phyloP scores from a whole-genome alignment of 2,329 filamentous ascomycete species.

The Aureobasidium sp. region DNA sequence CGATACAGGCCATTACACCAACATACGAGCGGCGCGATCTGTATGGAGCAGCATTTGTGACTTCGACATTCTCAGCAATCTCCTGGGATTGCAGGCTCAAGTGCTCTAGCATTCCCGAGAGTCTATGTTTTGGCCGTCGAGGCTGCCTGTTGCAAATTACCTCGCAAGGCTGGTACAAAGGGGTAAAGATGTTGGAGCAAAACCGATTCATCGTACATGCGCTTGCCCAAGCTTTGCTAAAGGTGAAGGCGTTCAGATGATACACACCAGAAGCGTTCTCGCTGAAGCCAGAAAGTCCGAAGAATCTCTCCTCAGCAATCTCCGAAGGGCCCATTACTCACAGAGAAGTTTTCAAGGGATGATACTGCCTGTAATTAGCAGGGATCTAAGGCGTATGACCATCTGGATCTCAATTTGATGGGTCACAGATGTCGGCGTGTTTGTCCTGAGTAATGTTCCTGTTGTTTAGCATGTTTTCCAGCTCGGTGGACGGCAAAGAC shows the following conservation, averaged over 20 bases:
- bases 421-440: neutral
- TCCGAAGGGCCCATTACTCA: neutral
- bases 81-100: neutral
- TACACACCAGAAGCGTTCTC: neutral
- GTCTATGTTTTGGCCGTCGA: neutral
- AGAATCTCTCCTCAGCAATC: constrained; percentile 9
- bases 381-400: neutral
- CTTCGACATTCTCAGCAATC: neutral
- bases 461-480: neutral
- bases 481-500: neutral
- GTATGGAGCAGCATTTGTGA: neutral
- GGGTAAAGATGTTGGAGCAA: neutral
- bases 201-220: neutral
- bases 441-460: neutral
- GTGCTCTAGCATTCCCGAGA: neutral
- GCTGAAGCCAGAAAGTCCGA: neutral
- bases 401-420: neutral
- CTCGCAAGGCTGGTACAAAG: neutral
- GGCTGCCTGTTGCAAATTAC: neutral
- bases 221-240: neutral
- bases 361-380: neutral
- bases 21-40: neutral
- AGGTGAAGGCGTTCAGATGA: neutral
- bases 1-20: neutral
- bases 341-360: neutral